Evolutionary conservation across 2,329 filamentous ascomycete species (phyloP).

Genomic region (Orbilia oligospora): DNA sequence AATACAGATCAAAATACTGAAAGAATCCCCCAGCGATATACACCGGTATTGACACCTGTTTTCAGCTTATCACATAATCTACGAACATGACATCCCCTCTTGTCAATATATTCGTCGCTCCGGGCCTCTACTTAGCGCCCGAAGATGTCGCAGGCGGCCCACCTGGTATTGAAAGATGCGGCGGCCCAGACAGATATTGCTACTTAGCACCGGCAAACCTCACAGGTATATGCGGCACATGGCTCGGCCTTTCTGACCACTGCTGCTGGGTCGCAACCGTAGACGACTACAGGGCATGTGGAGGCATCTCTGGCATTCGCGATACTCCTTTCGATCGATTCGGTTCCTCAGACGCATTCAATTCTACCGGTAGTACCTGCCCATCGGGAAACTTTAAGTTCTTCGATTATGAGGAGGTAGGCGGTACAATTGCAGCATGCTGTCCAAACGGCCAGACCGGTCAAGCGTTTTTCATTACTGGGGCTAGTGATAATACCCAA

Average conservation of each 20-base stretch:
- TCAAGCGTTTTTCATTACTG: not conserved
- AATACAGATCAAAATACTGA: too few relatives aligned
- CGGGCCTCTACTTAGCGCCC: not conserved
- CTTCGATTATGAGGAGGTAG: not conserved
- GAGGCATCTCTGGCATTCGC: not conserved
- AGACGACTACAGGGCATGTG: not conserved
- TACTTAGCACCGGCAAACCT: slow-evolving; percentile 5
- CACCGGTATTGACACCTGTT: not conserved
- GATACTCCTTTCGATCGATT: slow-evolving; percentile 9
- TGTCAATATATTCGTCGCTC: not conserved
- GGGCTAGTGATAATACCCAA: not conserved
- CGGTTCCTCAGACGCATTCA: slow-evolving; percentile 17
- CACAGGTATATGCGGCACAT: slow-evolving; percentile 15
- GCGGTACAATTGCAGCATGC: not conserved
- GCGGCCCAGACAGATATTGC: slow-evolving; percentile 1
- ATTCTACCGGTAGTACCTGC: slow-evolving; percentile 1
- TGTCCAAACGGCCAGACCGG: slow-evolving; percentile 22
- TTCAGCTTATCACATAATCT: not conserved
- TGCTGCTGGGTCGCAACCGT: slow-evolving; percentile 11
- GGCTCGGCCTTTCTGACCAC: not conserved
- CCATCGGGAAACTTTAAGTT: slow-evolving; percentile 12
- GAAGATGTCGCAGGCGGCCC: too few relatives aligned
- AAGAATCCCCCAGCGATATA: too few relatives aligned
- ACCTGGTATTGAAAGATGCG: not conserved
- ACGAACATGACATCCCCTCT: slow-evolving; percentile 7